phyloP scores from a whole-genome alignment of 106 monocot species.

The Dendrobium officinale region DNA sequence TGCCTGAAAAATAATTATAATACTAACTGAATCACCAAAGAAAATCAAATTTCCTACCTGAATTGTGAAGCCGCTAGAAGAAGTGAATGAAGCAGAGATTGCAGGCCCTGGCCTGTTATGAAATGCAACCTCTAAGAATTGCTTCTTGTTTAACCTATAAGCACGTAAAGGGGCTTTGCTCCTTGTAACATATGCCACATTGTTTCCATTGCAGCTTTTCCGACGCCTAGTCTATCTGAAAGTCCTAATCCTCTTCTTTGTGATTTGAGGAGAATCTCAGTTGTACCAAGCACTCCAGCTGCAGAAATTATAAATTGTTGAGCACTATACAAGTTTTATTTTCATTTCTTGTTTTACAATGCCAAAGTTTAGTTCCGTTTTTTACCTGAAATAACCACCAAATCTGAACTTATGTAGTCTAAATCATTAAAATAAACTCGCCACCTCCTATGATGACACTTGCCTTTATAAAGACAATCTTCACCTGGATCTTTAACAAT shows the following conservation, averaged over 20 bases:
- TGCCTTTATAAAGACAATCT: neutral
- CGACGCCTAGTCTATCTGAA: constrained; percentile 22
- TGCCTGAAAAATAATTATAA: neutral
- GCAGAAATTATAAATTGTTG: neutral
- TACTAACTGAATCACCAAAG: neutral
- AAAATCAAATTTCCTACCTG: constrained; percentile 14
- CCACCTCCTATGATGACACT: constrained; percentile 18
- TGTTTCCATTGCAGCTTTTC: constrained; percentile 36
- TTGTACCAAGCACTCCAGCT: constrained; percentile 37
- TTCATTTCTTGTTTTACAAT: neutral
- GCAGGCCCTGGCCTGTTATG: constrained; percentile 28
- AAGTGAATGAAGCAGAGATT: constrained; percentile 32
- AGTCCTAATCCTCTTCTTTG: constrained; percentile 21
- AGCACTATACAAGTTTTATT: neutral
- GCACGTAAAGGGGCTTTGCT: constrained; percentile 31
- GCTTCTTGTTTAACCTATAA: constrained; percentile 21
- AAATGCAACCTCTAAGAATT: constrained; percentile 21
- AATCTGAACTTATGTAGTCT: constrained; percentile 21
- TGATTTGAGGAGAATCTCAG: constrained; percentile 23
- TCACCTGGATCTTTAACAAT: constrained; percentile 10
- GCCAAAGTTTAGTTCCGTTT: neutral
- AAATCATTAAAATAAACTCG: constrained; percentile 25
- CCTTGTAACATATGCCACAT: constrained; percentile 35
- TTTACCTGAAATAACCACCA: constrained; percentile 30
- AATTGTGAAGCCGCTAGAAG: constrained; percentile 36